Evolutionary conservation across 2,329 filamentous ascomycete genomes (phyloP), one percentile per base, ranked within the genome.

Genomic region (Colletotrichum sp.): DNA sequence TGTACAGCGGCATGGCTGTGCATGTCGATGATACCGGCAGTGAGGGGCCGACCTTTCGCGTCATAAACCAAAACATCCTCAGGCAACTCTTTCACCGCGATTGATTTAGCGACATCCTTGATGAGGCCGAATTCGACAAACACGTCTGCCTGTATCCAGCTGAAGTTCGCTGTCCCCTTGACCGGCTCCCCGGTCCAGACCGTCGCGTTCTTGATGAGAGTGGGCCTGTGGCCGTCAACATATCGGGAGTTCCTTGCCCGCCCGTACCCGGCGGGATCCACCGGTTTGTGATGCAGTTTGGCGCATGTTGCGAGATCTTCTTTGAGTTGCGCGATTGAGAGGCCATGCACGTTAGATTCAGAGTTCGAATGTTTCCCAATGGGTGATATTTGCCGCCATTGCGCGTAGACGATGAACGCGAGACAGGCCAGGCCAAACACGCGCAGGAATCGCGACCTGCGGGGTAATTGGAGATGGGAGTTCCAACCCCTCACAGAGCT

Each of bases 21-120:
- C 91, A 94, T 94, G 79, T 95, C 93, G 65, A 95, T 91, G 79
- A 95, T 92, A 10, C 93, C 93, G 8, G 88, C 88, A 0, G 93
- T 95, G n/a, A 95, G 85, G 71, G 88, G 91, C 3, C 91, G 89
- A 1, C 93, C 92, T 21, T 87, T 81, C 5, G 91, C 92, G 68
- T 94, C 86, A 80, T 88, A 93, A 8, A 92, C 80, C 4, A 89
- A 76, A 1, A 86, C 87, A 65, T 90, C 86, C 2, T 86, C 79
- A 2, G 90, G 85, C 24, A 93, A 79, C 0, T 83, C 81, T 3
- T 81, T 79, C 10, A 81, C 67, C 0, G 84, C 80, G 49, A 92
- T 90, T 21, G 83, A 81, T 3, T 82, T 63, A 30, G 84, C 85
- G 12, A 94, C 90, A 13, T 84, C 83, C 78, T 89, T 86, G 79